Base-by-base conservation (phyloP, 768 basidiomycete genomes). In the Amanita phalloides region DNA sequence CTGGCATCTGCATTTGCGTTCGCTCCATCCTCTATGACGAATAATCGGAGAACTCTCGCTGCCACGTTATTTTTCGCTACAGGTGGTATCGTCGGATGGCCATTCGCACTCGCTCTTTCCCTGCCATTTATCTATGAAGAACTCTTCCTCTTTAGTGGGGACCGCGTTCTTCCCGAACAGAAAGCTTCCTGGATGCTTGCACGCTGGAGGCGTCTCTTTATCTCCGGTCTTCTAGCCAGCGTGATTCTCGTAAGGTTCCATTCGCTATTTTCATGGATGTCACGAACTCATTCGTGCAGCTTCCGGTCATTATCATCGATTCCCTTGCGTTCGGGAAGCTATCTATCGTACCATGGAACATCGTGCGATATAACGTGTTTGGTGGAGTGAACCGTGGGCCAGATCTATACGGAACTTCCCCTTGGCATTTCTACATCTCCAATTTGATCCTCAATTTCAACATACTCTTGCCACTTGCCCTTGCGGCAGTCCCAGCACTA, bases 381-480 rank as follows among this genome's bases (percentile, higher is more conserved):
- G 82, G 88, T 13, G 79, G 80, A 32, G 64, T 78, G 41, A 77
- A 79, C 42, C 81, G 84, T 28, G 93, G 94, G 1, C 92, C 96
- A n/a, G 78, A 83, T 50, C 78, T 99, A 21, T 98, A 98, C 64
- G 96, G 96, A 44, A 93, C 89, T 17, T 84, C 86, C 45, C 89
- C 95, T 7, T 82, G 82, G 76, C 69, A 78, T 49, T 99, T 82
- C 68, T 98, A 98, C 70, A 57, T 94, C 56, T 68, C 79, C 56
- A 99, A 98, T 68, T 80, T 96, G 53, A 71, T 88, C 54, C 78
- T 98, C 55, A 98, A 96, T 73, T 96, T 98, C 77, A 99, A 98
- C 70, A 66, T 91, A 51, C 68, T 93, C 51, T 66, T 87, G 13
- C 83, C 84, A 1, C 75, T 97, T 56, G 90, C 95, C 0, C 71